Percentiles rank a stretch among this genome's conserved stretches.
Evolutionary conservation across 352 stramenopile species (phyloP).

Genomic region (Pythium phragmiticola): DNA sequence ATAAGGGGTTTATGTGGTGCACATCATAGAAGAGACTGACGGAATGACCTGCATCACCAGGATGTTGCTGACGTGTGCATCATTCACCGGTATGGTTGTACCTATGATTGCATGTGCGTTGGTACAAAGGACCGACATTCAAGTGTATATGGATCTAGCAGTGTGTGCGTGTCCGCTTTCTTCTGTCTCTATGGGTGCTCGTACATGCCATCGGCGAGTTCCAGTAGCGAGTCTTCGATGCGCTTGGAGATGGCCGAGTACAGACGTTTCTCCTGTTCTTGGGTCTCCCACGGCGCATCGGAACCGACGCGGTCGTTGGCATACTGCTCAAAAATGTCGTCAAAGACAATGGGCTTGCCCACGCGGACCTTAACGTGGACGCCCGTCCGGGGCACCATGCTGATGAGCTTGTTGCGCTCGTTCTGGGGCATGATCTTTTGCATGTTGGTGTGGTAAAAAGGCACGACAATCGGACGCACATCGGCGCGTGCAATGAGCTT

Average conservation of each 20-base stretch:
- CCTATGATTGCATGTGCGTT: too few relatives aligned
- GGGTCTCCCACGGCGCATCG: conserved; percentile 49
- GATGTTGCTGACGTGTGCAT: not conserved
- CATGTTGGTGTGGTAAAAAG: conserved; percentile 88
- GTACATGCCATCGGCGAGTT: conserved; percentile 45
- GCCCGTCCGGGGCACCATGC: conserved; percentile 50
- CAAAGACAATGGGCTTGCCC: conserved; percentile 76
- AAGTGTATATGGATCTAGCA: conserved; percentile 1
- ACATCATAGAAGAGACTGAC: not conserved
- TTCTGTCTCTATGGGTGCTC: conserved; percentile 19
- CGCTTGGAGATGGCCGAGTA: conserved; percentile 85
- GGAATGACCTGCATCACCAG: not conserved
- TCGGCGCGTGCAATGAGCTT: conserved; percentile 82
- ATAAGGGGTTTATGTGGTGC: not conserved
- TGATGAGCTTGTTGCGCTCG: conserved; percentile 68
- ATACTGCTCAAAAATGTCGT: conserved; percentile 77
- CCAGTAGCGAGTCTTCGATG: conserved; percentile 77
- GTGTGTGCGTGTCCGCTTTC: not conserved
- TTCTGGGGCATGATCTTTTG: conserved; percentile 86
- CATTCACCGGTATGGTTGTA: too few relatives aligned
- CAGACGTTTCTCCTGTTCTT: conserved; percentile 62
- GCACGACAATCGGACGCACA: conserved; percentile 71
- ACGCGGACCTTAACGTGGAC: conserved; percentile 60
- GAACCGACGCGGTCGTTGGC: conserved; percentile 45
- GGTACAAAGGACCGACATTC: too few relatives aligned